A percentile compares a stretch with the other conserved stretches of the same genome.
Evolutionary conservation across 2,329 filamentous ascomycete genomes (phyloP).

Genomic region (Colletotrichum echinochloae): DNA sequence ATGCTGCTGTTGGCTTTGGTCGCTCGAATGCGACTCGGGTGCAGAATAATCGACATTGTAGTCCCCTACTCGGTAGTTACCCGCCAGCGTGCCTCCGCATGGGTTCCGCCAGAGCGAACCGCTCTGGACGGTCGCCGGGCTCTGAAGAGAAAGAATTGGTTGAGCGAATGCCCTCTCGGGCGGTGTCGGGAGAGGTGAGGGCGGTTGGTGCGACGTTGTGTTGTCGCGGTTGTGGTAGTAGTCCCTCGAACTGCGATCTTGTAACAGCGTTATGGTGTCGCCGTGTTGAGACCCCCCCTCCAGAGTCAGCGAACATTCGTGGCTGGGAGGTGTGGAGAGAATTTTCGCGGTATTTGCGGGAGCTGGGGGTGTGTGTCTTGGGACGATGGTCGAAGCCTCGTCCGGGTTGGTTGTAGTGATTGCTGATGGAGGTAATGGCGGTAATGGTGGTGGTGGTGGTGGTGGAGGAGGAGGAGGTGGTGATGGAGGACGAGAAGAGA

Average conservation of each 20-base stretch:
- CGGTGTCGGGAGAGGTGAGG: slow-evolving; percentile 52
- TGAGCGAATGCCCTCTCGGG: slow-evolving; percentile 65
- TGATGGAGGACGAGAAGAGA: slow-evolving; percentile 17
- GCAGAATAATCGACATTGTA: slow-evolving; percentile 82
- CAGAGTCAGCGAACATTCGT: slow-evolving; percentile 50
- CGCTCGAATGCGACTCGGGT: slow-evolving; percentile 74
- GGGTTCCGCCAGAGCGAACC: slow-evolving; percentile 81
- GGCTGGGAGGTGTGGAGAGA: slow-evolving; percentile 37
- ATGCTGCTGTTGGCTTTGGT: slow-evolving; percentile 73
- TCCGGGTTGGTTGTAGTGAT: slow-evolving; percentile 3
- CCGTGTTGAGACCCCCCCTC: slow-evolving; percentile 36
- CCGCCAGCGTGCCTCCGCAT: slow-evolving; percentile 80
- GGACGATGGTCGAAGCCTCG: slow-evolving; percentile 18
- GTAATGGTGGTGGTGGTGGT: slow-evolving; percentile 21
- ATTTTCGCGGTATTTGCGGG: slow-evolving; percentile 36
- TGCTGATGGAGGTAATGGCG: slow-evolving; percentile 8
- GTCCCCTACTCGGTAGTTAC: slow-evolving; percentile 79
- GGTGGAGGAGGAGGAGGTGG: slow-evolving; percentile 18
- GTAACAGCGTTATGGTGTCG: slow-evolving; percentile 37
- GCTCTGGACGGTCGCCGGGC: slow-evolving; percentile 78
- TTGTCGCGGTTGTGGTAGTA: slow-evolving; percentile 45
- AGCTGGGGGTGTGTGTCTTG: slow-evolving; percentile 16
- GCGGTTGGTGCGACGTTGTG: slow-evolving; percentile 42
- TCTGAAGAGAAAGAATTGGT: slow-evolving; percentile 71
- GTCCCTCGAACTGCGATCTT: slow-evolving; percentile 35